Evolutionary conservation across 2,329 filamentous ascomycete genomes (phyloP).

Genomic region (Pestalotiopsis fici): DNA sequence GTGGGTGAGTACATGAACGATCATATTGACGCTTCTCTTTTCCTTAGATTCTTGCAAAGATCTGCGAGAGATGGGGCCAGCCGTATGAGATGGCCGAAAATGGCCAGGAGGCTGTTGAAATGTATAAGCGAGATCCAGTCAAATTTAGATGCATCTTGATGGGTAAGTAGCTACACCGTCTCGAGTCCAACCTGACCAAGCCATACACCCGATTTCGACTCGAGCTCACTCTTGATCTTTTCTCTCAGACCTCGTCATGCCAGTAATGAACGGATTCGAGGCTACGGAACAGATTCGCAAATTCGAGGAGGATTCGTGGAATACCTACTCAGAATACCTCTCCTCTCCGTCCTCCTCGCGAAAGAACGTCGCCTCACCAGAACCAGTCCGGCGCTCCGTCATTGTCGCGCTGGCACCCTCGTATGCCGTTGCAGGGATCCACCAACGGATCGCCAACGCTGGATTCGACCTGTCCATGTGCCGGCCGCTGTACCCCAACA

Average conservation of each 20-base stretch:
- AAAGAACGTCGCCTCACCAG: not conserved
- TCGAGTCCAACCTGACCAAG: not conserved
- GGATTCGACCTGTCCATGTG: slow-evolving; percentile 9
- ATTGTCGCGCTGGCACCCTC: slow-evolving; percentile 5
- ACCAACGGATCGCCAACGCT: slow-evolving; percentile 1
- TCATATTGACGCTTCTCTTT: not conserved
- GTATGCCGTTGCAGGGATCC: not conserved
- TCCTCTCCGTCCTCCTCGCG: not conserved
- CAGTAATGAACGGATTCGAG: slow-evolving; percentile 31
- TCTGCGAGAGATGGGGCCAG: slow-evolving; percentile 13
- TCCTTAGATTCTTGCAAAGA: slow-evolving; percentile 8
- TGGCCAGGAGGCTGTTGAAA: slow-evolving; percentile 48
- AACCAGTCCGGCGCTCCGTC: slow-evolving; percentile 7
- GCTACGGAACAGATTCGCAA: slow-evolving; percentile 26
- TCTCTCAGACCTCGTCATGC: slow-evolving; percentile 28
- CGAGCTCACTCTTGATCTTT: not conserved
- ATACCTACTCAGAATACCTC: not conserved
- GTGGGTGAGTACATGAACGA: not conserved
- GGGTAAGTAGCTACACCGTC: slow-evolving; percentile 31
- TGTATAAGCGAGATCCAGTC: slow-evolving; percentile 33
- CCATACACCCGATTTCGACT: not conserved
- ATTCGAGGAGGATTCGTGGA: slow-evolving; percentile 18
- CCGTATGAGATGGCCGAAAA: slow-evolving; percentile 38
- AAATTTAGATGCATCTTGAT: slow-evolving; percentile 48
- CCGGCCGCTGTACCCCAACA: not conserved